Conservation (phyloP, 305 asterid species). For the Rubia occidens region DNA sequence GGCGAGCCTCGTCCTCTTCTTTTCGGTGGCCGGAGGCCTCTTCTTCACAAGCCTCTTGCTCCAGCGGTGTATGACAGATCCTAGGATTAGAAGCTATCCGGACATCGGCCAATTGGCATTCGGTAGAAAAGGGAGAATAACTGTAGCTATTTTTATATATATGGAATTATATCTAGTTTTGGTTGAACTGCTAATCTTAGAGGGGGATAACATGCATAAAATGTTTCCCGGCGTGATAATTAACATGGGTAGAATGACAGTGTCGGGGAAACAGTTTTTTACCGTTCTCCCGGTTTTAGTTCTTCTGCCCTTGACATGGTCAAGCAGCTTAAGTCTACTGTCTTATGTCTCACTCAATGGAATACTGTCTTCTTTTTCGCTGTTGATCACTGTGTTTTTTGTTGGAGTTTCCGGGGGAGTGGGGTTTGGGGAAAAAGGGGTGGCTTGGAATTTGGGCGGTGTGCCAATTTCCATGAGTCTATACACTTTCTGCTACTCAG, state of each 20-base stretch:
- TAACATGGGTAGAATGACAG: background rate
- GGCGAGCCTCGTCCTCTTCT: background rate
- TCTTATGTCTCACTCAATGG: conserved; percentile 28
- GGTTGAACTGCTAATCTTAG: background rate
- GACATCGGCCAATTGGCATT: background rate
- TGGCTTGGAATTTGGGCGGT: conserved; percentile 10
- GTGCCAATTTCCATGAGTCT: too few relatives aligned
- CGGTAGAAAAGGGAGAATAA: background rate
- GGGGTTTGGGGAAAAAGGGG: conserved; percentile 28
- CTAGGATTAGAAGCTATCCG: background rate
- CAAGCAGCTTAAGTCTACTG: conserved; percentile 22
- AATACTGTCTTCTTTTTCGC: too few relatives aligned
- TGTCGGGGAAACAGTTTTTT: background rate
- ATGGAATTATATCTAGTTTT: background rate
- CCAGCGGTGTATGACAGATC: background rate
- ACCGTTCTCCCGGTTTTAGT: conserved; percentile 24
- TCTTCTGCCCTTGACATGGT: conserved; percentile 32
- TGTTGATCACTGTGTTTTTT: background rate
- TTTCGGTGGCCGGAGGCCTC: background rate
- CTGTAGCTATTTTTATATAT: background rate
- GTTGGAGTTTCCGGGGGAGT: conserved; percentile 13
- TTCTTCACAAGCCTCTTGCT: background rate
- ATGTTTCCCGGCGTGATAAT: conserved; percentile 17
- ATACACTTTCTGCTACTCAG: too few relatives aligned
- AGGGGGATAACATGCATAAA: conserved; percentile 6